These are phyloP conservation scores for Solanum peruvianum DNA, from an alignment of 257 asterid species.

Conservation along the genomic window DNA sequence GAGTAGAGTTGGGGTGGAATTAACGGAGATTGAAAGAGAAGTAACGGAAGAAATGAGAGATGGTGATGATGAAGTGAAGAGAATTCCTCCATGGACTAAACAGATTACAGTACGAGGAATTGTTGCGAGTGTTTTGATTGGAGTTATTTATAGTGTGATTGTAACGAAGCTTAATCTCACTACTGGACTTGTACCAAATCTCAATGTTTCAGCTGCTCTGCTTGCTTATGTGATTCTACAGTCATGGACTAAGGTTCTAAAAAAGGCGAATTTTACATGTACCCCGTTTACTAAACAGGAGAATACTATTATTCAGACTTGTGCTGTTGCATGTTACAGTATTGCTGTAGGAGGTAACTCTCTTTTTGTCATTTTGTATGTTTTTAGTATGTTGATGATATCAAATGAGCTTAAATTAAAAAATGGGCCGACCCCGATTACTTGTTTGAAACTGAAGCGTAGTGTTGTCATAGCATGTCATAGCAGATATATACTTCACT, in stretches of 20 bases:
- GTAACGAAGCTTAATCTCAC: slow-evolving; percentile 16
- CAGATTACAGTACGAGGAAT: slow-evolving; percentile 15
- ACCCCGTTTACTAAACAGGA: slow-evolving; percentile 18
- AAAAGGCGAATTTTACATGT: slow-evolving; percentile 4
- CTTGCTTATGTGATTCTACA: slow-evolving; percentile 9
- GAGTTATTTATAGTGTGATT: slow-evolving; percentile 12
- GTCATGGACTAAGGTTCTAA: slow-evolving; percentile 12
- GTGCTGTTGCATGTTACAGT: slow-evolving; percentile 25
- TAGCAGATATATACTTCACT: no score
- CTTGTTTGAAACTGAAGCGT: not conserved
- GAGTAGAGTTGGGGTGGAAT: slow-evolving; percentile 7
- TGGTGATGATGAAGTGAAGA: slow-evolving; percentile 10
- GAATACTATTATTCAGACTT: slow-evolving; percentile 17
- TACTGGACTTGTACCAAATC: slow-evolving; percentile 17
- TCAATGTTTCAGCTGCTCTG: slow-evolving; percentile 19
- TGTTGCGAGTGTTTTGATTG: slow-evolving; percentile 11
- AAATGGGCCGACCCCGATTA: not conserved
- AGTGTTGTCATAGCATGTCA: no score
- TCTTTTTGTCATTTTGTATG: not conserved
- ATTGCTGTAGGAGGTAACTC: slow-evolving; percentile 14
- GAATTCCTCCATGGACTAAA: slow-evolving; percentile 17
- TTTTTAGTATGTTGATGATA: not conserved
- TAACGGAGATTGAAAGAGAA: not conserved
- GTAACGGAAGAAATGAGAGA: slow-evolving; percentile 10
- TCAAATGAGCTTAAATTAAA: not conserved